Conservation (phyloP, 2,329 filamentous ascomycete species). For the Verticillium zaregamsianum region DNA sequence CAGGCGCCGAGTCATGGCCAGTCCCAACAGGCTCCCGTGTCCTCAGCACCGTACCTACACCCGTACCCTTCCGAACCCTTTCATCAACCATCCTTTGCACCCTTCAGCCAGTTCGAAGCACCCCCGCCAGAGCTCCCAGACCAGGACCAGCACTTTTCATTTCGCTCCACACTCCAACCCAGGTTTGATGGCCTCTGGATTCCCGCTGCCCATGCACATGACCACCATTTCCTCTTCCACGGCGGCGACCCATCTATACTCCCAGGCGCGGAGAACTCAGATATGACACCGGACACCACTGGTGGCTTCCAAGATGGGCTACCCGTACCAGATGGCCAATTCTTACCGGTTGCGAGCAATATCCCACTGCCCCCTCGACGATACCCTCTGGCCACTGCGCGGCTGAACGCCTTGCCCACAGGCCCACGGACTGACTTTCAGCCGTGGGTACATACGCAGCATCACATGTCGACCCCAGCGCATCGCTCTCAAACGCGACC, state of each 20-base stretch:
- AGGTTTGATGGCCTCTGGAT: not conserved
- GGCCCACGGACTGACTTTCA: not conserved
- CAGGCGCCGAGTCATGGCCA: no score
- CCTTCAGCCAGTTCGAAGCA: not conserved
- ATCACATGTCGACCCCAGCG: not conserved
- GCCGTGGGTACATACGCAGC: not conserved
- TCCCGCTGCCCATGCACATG: not conserved
- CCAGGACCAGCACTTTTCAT: not conserved
- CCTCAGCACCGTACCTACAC: no score
- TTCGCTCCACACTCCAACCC: not conserved
- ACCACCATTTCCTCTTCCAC: not conserved
- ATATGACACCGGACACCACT: not conserved
- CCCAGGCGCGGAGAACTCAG: not conserved
- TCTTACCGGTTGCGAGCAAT: not conserved
- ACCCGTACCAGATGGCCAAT: not conserved
- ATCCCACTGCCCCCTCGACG: not conserved
- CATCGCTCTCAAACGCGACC: not conserved
- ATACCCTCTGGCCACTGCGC: not conserved
- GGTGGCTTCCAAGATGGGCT: not conserved
- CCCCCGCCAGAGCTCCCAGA: not conserved
- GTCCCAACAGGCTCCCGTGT: no score
- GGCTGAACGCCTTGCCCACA: not conserved
- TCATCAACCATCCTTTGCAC: no score
- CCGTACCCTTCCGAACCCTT: no score
- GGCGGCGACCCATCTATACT: no score